Evolutionary conservation across 108 stramenopile genomes (phyloP), one percentile per base, ranked within the genome.

Genomic region (Chaetoceros tenuissimus): DNA sequence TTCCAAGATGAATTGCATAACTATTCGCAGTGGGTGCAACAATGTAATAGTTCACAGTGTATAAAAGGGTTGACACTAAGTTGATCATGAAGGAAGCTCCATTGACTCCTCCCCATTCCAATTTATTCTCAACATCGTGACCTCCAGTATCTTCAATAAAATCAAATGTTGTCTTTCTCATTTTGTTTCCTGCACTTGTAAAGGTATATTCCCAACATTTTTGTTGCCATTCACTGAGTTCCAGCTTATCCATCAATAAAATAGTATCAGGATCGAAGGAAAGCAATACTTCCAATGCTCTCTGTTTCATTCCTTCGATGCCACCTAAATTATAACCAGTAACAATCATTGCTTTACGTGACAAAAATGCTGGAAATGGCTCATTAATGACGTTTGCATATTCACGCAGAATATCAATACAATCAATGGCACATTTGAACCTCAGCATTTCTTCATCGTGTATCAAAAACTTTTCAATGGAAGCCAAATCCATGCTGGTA

Each of bases 31-130:
- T 84, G 24, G 87, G 74, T 56, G 75, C 75, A 30, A 79, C 64
- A 45, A 83, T 73, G 57, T 79, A 85, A 57, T 83, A 89, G 62
- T 89, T 89, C 30, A 81, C 69, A 3, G 78, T 84, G 66, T 84
- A 84, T 30, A 84, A 51, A 17, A 81, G 28, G 21, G 71, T 76
- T 5, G 79, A 81, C 31, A 76, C 16, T 43, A 84, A 64, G 53
- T 84, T 84, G 52, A 84, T 67, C 28, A 64, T 58, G 72, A 82
- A 62, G 26, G 71, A 69, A 1, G 50, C 23, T 19, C 30, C 46
- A 62, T 76, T 64, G 16, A 73, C 66, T 28, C 81, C 81, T 24
- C 45, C 40, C 25, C 31, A 44, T 40, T 46, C 3, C 7, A 30
- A 16, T 22, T 17, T 2, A 1, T 20, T 21, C 0, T 19, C 25